Base-by-base conservation (phyloP, 176 grass and related monocot species). In the Triticum aestivum region DNA sequence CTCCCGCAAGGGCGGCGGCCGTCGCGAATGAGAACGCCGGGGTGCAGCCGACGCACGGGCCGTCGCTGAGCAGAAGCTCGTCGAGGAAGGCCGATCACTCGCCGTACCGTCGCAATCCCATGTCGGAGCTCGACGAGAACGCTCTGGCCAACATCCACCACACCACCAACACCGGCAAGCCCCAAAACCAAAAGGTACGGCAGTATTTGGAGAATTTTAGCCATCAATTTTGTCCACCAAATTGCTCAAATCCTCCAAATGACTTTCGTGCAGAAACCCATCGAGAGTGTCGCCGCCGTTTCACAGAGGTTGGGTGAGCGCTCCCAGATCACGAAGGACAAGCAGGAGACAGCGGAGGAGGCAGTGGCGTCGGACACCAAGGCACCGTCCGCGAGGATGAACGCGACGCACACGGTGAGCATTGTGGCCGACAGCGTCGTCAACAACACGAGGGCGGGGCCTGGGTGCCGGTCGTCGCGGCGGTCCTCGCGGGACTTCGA, bases 101-200 rank as follows among this genome's bases (percentile, higher is more conserved):
- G 9, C 93, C 93, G 2, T 88, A 79, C 47, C 79, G 90, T 8
- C 88, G 96, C 80, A 95, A 89, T 61, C 96, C 96, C 13, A 94
- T 98, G 93, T n/a, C 90, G 2, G 93, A 98, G 78, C 79, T 98
- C 37, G 91, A 98, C 33, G 91, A 92, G 73, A 98, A 98, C 65
- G 13, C 80, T 0, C 79, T 89, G 35, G 75, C 13, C 35, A 79
- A 23, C 71, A 65, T 67, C 21, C 64, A 67, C 49, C 37, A 82
- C 26, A 54, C 21, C 20, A 35, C 58, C 78, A 86, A 23, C 85
- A 85, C 52, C 13, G 71, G 38, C 82, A 95, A 89, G 56, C 42
- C 74, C 24, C 91, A 91, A 49, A 98, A 94, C 24, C 91, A 91
- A 39, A 98, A 98, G 93, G 89, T 91, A 88, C 49, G 65, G 15